Evolutionary conservation across 2,329 filamentous ascomycete genomes (phyloP), one percentile per base, ranked within the genome.

Genomic region (Teratosphaeria viscida): DNA sequence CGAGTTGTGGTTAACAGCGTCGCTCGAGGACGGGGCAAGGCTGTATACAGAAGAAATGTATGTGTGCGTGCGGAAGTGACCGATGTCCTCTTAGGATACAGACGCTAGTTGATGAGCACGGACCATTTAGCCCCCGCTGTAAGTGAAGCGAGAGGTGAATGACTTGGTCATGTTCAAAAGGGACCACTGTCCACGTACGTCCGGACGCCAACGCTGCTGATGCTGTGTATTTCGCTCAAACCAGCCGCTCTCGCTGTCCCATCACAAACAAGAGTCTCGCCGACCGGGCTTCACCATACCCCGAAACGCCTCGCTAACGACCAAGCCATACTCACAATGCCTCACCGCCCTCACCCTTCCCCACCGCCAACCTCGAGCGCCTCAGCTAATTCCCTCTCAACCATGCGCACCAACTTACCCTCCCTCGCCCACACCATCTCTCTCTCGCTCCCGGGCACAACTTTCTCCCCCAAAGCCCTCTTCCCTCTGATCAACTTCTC

Each of bases 401-500:
- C 60, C 16, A 52, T 26, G 53, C 7, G 37, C 52, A 49, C 49
- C 60, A 62, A 47, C 49, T 29, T 26, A 52, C 39, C 29, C n/a
- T 52, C 57, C 19, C 16, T 23, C 43, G 55, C 55, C 58, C 43
- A 61, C 26, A 7, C 26, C 26, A 26, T 23, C 56, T 62, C 60
- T 54, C 60, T 32, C 56, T 60, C 58, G 37, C 57, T 55, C 74
- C 57, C 71, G 29, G 61, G 29, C 53, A 62, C 59, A 12, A 62
- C n/a, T 52, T 55, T 62, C 32, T 57, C 61, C n/a, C 86, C 81
- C 59, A 96, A 76, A 58, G 86, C 77, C 64, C 84, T 84, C 60
- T 85, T 81, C 37, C 63, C 66, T 57, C 85, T 85, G 32, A 84
- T 81, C 39, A 96, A 76, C 81, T 88, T 89, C 65, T 95, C 90